Evolutionary conservation across 306 rosid species (phyloP).

Genomic region (Styphnolobium japonicum): DNA sequence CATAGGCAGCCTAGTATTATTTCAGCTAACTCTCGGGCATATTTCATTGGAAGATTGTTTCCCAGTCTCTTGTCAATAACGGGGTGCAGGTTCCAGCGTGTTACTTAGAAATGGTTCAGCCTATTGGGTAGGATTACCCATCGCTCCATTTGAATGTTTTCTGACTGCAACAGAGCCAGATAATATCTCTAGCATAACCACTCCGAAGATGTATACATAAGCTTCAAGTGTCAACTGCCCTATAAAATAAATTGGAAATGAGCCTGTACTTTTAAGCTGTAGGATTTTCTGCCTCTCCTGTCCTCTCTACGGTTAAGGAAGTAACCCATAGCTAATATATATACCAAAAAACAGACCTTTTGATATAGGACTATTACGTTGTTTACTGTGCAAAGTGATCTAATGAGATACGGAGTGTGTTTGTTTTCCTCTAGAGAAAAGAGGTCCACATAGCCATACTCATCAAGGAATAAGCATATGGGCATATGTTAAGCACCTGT

Average conservation of each 20-base stretch:
- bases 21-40: conserved; percentile 30
- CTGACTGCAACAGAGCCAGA: conserved; percentile 33
- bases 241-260: background rate
- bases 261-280: background rate
- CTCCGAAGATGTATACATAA: conserved; percentile 51
- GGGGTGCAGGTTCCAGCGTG: background rate
- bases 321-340: background rate
- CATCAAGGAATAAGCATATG: background rate
- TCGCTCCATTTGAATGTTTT: conserved; percentile 32
- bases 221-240: conserved; percentile 47
- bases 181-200: conserved; percentile 45
- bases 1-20: conserved; percentile 35
- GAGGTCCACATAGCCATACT: background rate
- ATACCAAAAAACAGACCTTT: no score
- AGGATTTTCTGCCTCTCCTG: background rate
- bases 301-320: background rate
- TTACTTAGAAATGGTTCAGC: conserved; percentile 30
- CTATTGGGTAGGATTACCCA: conserved; percentile 34
- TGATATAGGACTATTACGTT: no score
- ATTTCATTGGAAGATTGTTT: conserved; percentile 25
- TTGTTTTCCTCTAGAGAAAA: no score
- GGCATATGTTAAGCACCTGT: conserved; percentile 32
- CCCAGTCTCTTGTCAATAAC: conserved; percentile 35
- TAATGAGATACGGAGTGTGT: no score
- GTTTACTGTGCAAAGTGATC: no score